A percentile compares a stretch with the other conserved stretches of the same genome.
Evolutionary conservation across 768 basidiomycete species (phyloP).

Genomic region (Termitomyces titanicus): DNA sequence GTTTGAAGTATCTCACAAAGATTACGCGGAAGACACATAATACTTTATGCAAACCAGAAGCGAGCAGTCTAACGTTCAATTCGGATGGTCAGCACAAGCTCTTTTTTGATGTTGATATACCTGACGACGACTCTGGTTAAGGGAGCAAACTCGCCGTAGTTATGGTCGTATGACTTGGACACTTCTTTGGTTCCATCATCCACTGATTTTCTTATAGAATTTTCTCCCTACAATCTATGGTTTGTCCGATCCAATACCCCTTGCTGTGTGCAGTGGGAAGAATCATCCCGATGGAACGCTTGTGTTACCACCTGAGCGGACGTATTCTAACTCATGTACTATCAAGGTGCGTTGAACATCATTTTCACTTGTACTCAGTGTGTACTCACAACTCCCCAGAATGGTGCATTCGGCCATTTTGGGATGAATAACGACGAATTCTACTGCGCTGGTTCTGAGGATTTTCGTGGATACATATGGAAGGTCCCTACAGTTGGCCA

Average conservation of each 20-base stretch:
- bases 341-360: conserved; percentile 68
- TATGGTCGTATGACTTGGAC: conserved; percentile 48
- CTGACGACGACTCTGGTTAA: conserved; percentile 20
- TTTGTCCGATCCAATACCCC: conserved; percentile 61
- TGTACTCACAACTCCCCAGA: conserved; percentile 35
- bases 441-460: conserved; percentile 79
- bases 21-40: conserved; percentile 35
- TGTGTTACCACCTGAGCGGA: conserved; percentile 39
- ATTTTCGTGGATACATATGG: conserved; percentile 81
- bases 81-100: conserved; percentile 45
- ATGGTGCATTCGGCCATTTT: conserved; percentile 71
- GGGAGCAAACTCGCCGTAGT: conserved; percentile 64
- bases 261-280: conserved; percentile 63
- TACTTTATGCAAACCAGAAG: conserved; percentile 56
- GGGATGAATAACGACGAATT: conserved; percentile 50
- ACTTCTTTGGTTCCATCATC: not conserved
- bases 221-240: conserved; percentile 70
- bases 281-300: conserved; percentile 54
- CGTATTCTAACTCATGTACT: conserved; percentile 71
- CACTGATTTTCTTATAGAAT: conserved; percentile 36
- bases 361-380: not conserved
- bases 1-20: conserved; percentile 37
- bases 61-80: conserved; percentile 68
- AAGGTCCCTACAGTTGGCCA: conserved; percentile 51
- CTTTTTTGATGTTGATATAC: not conserved